These are phyloP conservation scores for Corylus avellana DNA, from an alignment of 306 rosid genomes.

Conservation along the genomic window DNA sequence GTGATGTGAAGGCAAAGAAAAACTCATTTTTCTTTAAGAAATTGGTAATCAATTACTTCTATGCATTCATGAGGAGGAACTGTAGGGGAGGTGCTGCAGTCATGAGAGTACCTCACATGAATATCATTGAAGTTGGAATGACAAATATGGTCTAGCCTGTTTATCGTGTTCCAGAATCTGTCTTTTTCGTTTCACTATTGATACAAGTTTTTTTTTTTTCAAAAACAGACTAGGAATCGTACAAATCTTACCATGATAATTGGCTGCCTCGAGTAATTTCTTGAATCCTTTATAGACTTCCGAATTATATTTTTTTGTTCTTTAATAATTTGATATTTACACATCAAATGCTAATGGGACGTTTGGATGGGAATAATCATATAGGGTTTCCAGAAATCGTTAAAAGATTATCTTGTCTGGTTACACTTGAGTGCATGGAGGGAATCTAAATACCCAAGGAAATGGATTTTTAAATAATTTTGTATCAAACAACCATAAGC, in stretches of 20 bases:
- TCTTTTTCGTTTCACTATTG: background rate
- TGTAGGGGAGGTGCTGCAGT: slow-evolving; percentile 84
- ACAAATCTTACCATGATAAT: background rate
- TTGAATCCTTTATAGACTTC: background rate
- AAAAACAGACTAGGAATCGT: background rate
- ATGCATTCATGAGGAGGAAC: slow-evolving; percentile 83
- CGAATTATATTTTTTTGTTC: background rate
- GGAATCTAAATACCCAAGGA: too few relatives aligned
- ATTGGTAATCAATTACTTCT: slow-evolving; percentile 78
- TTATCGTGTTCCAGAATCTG: background rate
- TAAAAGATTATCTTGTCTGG: too few relatives aligned
- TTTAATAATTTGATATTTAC: background rate
- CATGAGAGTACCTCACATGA: slow-evolving; percentile 91
- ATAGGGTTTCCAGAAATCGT: too few relatives aligned
- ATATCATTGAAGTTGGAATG: slow-evolving; percentile 86
- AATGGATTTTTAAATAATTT: too few relatives aligned
- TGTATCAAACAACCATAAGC: too few relatives aligned
- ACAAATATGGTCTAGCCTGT: slow-evolving; percentile 76
- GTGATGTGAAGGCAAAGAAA: slow-evolving; percentile 88
- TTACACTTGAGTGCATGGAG: too few relatives aligned
- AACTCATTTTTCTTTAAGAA: slow-evolving; percentile 85
- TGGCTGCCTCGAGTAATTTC: slow-evolving; percentile 5
- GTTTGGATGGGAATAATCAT: too few relatives aligned
- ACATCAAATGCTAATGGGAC: background rate
- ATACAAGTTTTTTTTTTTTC: background rate